phyloP scores from a whole-genome alignment of 1,284 basidiomycete species.

The Earliella scabrosa region DNA sequence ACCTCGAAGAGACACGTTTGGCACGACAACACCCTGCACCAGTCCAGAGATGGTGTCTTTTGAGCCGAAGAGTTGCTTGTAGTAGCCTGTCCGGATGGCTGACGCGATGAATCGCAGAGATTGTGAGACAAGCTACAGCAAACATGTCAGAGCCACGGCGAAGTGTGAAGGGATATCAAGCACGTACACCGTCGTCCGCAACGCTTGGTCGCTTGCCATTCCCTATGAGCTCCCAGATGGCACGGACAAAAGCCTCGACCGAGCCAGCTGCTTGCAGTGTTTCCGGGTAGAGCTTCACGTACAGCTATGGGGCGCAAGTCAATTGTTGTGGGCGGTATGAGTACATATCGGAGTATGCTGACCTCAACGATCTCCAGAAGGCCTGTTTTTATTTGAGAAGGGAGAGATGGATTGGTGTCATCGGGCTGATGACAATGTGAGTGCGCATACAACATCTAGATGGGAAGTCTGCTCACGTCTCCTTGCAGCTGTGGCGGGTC shows the following conservation, averaged over 20 bases:
- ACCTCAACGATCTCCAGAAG: conserved; percentile 93
- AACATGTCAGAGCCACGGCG: not conserved
- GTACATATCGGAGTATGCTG: not conserved
- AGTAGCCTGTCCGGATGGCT: conserved; percentile 86
- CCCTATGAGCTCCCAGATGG: conserved; percentile 90
- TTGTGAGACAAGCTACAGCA: conserved; percentile 84
- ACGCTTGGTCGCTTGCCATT: conserved; percentile 71
- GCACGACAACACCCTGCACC: conserved; percentile 90
- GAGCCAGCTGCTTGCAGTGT: conserved; percentile 73
- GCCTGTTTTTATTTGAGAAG: conserved; percentile 87
- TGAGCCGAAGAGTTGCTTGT: conserved; percentile 72
- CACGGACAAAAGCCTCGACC: conserved; percentile 84
- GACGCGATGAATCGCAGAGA: conserved; percentile 92
- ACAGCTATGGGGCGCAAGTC: conserved; percentile 59
- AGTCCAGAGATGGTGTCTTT: conserved; percentile 83
- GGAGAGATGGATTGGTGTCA: conserved; percentile 80
- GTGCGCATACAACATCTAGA: conserved; percentile 7
- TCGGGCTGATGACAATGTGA: conserved; percentile 63
- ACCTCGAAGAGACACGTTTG: conserved; percentile 86
- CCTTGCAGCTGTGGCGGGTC: conserved; percentile 69
- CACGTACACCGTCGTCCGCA: conserved; percentile 79
- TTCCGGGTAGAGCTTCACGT: conserved; percentile 91
- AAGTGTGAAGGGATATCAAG: not conserved
- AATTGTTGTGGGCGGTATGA: too few relatives aligned
- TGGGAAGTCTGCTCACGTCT: conserved; percentile 62